Base-by-base conservation (phyloP, 257 asterid genomes). In the Primulina tabacum region DNA sequence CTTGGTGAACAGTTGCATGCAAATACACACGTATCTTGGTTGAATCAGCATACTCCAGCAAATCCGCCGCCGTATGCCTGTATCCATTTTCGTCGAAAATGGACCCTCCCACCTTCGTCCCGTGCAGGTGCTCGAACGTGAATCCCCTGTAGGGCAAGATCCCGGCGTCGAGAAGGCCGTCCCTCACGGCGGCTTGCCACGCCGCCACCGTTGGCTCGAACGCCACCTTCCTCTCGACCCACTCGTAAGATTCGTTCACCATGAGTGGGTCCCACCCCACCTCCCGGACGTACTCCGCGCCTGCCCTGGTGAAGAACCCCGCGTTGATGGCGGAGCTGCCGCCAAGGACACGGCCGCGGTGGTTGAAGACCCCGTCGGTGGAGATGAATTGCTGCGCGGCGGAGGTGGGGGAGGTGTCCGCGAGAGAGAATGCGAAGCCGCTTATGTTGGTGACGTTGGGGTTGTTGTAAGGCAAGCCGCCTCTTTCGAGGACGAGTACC, bases 251-350 rank as follows among this genome's bases (percentile, higher is more conserved):
- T 65, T 82, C 82, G 8, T 81, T 71, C 67, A 82, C 96, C 30
- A 75, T 60, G 40, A 6, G 61, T 14, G 79, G 78, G 30, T 88
- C 86, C 98, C 96, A 92, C 55, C 96, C 89, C 26, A 37, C 60
- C 38, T 66, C 76, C 32, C 0, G 18, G 18, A 80, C 76, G 76
- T 77, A 84, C 18, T 38, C 81, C 0, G 0, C 0, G 70, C 84
- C 73, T 0, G 98, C 97, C 70, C 90, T 69, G 0, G 92, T 62
- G 83, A 76, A 90, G 81, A 90, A 92, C 26, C 98, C 98, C 0
- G 91, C 97, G 69, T 92, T 92, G 67, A 92, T 66, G 60, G 95
- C 88, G 8, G 95, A 79, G 68, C 95, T 76, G 1, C 98, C 98
- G 21, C 97, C 98, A 35, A 92, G 50, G 0, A 92, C 81, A 12